Base-by-base conservation (phyloP, 306 rosid genomes). In the Castanea sativa region DNA sequence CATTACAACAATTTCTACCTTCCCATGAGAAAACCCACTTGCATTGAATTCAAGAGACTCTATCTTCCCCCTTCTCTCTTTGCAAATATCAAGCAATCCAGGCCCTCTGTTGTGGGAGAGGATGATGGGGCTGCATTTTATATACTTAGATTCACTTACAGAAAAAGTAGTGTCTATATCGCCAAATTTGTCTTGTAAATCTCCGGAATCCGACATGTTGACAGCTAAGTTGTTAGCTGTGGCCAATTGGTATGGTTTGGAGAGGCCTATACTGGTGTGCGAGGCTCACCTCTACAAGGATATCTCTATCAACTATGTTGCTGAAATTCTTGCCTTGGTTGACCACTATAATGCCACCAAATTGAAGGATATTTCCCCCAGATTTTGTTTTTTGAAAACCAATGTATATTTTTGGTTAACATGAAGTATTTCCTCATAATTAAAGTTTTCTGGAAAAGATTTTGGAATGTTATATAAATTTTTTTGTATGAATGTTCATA, bases 201-300 rank as follows among this genome's bases (percentile, higher is more conserved):
- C 85, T 5, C 83, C 85, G 29, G 73, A 86, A 32, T 89, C 91
- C 2, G 88, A 91, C 38, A 73, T 87, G 75, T 86, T 93, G 85
- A 78, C 88, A 33, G 97, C 83, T 35, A 93, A 90, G 84, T 79
- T 93, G 80, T 88, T 93, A 79, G 94, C 87, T 56, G 98, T 88
- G 52, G 93, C 98, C 16, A 92, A 91, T 83, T 85, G 70, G 64
- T 90, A 88, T 79, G 92, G 88, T 58, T 88, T 93, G 83, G 87
- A 78, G 20, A 89, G 98, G 87, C 97, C 91, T 52, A 79, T 81
- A 83, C 73, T 87, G 86, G 91, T 90, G 93, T 91, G 97, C 32
- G 92, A 90, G 81, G 91, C 93, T 72, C 87, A 82, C 80, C 93
- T 93, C 67, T 93, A 93, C 84, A 89, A 93, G 88, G 90, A 85